A percentile compares a stretch with the other conserved stretches of the same genome.
Evolutionary conservation across 1,139 yeast genomes (phyloP).

Genomic region (Kodamaea derodonti): DNA sequence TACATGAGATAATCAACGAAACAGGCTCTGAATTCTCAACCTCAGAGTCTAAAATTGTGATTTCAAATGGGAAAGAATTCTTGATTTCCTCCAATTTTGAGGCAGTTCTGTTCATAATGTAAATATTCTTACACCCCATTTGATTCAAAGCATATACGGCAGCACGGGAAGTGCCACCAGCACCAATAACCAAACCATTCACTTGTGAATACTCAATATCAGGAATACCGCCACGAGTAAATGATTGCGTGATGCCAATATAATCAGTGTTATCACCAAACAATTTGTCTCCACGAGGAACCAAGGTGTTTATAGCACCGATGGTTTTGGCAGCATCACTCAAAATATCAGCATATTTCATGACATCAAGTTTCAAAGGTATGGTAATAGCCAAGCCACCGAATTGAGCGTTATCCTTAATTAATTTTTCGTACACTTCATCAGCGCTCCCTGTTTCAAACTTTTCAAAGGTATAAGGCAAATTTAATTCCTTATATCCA

Average conservation of each 20-base stretch:
- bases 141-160: constrained; percentile 82
- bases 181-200: constrained; percentile 80
- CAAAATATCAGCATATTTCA: constrained; percentile 58
- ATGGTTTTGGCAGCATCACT: constrained; percentile 71
- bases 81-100: constrained; percentile 60
- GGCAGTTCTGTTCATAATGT: constrained; percentile 76
- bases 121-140: constrained; percentile 75
- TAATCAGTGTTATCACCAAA: constrained; percentile 95
- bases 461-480: constrained; percentile 70
- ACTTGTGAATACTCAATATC: constrained; percentile 27
- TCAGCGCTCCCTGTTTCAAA: constrained; percentile 67
- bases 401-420: constrained; percentile 47
- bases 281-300: constrained; percentile 47
- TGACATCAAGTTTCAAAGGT: constrained; percentile 80
- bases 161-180: constrained; percentile 97
- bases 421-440: constrained; percentile 43
- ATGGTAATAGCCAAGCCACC: constrained; percentile 94
- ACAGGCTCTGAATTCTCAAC: constrained; percentile 43
- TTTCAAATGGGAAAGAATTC: constrained; percentile 62
- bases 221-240: constrained; percentile 59
- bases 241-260: constrained; percentile 78
- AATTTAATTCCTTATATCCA: constrained; percentile 64
- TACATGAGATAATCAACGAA: constrained; percentile 72
- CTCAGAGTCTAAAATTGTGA: constrained; percentile 55
- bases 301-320: constrained; percentile 92